Base-by-base conservation (phyloP, 2,329 filamentous ascomycete genomes). In the Tolypocladium paradoxum region DNA sequence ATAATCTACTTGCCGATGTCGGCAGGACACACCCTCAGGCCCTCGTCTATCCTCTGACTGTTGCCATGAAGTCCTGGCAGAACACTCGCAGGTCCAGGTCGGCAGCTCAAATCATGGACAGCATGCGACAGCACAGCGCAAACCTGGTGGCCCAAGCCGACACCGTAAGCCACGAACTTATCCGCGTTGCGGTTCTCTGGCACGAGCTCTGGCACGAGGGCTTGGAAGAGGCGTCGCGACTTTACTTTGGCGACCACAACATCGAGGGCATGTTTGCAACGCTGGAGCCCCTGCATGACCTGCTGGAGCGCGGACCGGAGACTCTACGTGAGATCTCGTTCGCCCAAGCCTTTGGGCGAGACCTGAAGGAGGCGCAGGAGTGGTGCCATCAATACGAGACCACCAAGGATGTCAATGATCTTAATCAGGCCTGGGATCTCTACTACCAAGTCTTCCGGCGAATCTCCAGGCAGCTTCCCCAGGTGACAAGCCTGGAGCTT, bases 121-220 rank as follows among this genome's bases (percentile, higher is more conserved):
- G 87, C 64, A 96, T 99, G 90, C 87, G 91, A 38, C 87, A 92
- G 60, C 95, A 99, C 67, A 97, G 91, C 65, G 85, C 90, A 22
- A 87, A 83, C 61, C 79, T 99, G 36, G 93, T 99, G 9, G 89
- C 96, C 59, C 93, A 99, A 70, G 93, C 93, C 36, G 92, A 96
- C 65, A 78, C 91, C 48, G 91, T 99, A 60, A 97, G 92, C 67
- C 88, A 93, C 64, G 95, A 99, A 68, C 82, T 99, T 53, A 97
- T 99, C 64, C 85, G 93, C 50, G 95, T 99, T 55, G 93, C 93
- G 18, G 92, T 99, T 2, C 71, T 99, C 27, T 99, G 95, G 95
- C 93, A 99, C 65, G 93, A 99, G 65, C 87, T 95, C 59, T 99
- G 93, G 93, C 93, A 99, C 60, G 95, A 99, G 70, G 95, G 88